phyloP scores from a whole-genome alignment of 768 basidiomycete species.

The Suillus sp. region DNA sequence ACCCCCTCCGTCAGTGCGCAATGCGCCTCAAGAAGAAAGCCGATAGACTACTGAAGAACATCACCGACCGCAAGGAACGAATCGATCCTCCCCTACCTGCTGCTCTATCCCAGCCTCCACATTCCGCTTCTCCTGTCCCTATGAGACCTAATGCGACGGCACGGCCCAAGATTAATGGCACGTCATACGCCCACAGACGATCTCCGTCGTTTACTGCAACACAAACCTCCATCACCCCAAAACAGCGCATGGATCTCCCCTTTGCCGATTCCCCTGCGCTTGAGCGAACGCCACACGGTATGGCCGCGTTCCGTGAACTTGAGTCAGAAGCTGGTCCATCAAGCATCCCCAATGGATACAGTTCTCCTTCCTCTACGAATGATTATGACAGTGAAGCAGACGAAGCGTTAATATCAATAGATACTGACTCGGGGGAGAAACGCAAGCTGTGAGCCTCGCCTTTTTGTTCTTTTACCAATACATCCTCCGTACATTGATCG shows the following conservation, averaged over 20 bases:
- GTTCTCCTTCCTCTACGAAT: constrained; percentile 15
- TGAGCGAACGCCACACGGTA: constrained; percentile 70
- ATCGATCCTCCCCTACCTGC: constrained; percentile 67
- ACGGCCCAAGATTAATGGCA: constrained; percentile 50
- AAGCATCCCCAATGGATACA: constrained; percentile 33
- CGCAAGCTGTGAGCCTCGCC: constrained; percentile 54
- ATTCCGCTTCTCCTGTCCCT: constrained; percentile 21
- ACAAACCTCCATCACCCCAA: constrained; percentile 24
- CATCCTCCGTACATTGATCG: background rate
- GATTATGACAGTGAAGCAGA: constrained; percentile 42
- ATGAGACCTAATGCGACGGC: constrained; percentile 37
- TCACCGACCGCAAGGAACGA: constrained; percentile 87
- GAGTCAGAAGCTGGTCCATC: constrained; percentile 46
- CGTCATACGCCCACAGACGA: constrained; percentile 36
- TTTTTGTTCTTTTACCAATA: background rate
- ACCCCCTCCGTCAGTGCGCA: constrained; percentile 85
- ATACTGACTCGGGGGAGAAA: constrained; percentile 55
- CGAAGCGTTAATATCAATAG: constrained; percentile 33
- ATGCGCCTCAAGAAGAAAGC: constrained; percentile 82
- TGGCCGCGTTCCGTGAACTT: constrained; percentile 65
- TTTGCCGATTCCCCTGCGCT: constrained; percentile 74
- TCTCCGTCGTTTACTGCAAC: constrained; percentile 40
- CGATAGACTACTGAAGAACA: constrained; percentile 81
- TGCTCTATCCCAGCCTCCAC: constrained; percentile 36
- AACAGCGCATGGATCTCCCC: constrained; percentile 39